phyloP scores from a whole-genome alignment of 805 yeast species.

The Scheffersomyces ergatensis region DNA sequence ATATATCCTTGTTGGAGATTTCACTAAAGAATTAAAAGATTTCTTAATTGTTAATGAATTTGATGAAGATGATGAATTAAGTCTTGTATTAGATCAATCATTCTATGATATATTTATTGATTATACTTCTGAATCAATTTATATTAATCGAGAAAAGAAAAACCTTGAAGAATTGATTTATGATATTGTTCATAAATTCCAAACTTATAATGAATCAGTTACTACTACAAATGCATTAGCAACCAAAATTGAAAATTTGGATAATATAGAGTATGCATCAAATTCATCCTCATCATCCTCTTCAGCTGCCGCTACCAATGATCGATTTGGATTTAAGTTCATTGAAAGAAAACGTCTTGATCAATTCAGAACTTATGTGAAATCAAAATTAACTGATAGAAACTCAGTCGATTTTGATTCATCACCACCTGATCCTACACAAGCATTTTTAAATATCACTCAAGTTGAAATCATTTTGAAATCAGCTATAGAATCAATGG shows the following conservation, averaged over 20 bases:
- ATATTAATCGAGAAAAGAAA: conserved; percentile 70
- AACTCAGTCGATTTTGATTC: conserved; percentile 14
- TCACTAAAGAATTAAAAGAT: conserved; percentile 64
- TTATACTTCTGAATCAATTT: conserved; percentile 62
- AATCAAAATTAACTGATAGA: conserved; percentile 28
- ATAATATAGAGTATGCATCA: conserved; percentile 22
- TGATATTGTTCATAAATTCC: conserved; percentile 44
- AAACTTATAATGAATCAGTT: conserved; percentile 31
- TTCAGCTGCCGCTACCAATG: conserved; percentile 14
- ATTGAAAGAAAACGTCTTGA: conserved; percentile 45
- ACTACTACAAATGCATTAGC: conserved; percentile 33
- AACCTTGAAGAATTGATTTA: conserved; percentile 56
- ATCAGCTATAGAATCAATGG: conserved; percentile 72
- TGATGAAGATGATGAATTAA: conserved; percentile 45
- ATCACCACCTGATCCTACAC: conserved; percentile 9
- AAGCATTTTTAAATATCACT: conserved; percentile 33
- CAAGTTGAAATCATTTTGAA: conserved; percentile 64
- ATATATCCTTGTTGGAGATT: conserved; percentile 55
- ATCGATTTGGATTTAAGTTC: conserved; percentile 27
- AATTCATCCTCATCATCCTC: conserved; percentile 5
- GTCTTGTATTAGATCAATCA: conserved; percentile 62
- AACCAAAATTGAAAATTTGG: conserved; percentile 30
- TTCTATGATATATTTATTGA: conserved; percentile 72
- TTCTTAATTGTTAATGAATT: conserved; percentile 49
- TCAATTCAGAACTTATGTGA: conserved; percentile 55